Percentiles rank a stretch among this genome's conserved stretches.
phyloP scores from a whole-genome alignment of 78 protist genomes.

The Speleostelium caveatum region DNA sequence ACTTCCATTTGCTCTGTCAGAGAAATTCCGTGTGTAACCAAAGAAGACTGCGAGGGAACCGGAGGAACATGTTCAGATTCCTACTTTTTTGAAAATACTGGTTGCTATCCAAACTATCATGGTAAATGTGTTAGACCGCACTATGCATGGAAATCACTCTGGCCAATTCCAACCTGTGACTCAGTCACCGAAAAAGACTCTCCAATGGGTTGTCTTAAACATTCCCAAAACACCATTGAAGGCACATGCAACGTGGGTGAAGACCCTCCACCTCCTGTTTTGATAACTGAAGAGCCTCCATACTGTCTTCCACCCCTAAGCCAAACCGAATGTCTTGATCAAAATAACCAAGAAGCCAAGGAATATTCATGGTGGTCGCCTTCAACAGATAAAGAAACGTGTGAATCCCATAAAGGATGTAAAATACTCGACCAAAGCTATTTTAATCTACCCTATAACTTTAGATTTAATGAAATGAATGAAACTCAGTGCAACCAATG shows the following conservation, averaged over 20 bases:
- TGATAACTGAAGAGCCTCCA: not conserved
- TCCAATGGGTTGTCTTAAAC: slow-evolving; percentile 29
- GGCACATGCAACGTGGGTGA: too few relatives aligned
- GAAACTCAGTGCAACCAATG: not conserved
- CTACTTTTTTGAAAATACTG: slow-evolving; percentile 15
- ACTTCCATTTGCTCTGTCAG: not conserved
- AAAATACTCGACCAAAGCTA: not conserved
- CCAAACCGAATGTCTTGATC: not conserved
- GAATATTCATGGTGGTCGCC: slow-evolving; percentile 46
- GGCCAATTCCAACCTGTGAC: slow-evolving; percentile 12
- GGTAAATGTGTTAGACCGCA: slow-evolving; percentile 63
- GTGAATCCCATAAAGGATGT: slow-evolving; percentile 25
- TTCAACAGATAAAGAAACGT: slow-evolving; percentile 1
- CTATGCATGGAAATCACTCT: not conserved
- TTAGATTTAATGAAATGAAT: slow-evolving; percentile 35
- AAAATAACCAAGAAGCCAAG: too few relatives aligned
- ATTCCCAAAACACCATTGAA: not conserved
- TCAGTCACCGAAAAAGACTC: slow-evolving; percentile 11
- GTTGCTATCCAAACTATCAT: not conserved
- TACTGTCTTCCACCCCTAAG: not conserved
- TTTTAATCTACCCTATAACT: slow-evolving; percentile 26
- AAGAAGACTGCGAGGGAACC: slow-evolving; percentile 20
- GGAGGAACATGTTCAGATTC: slow-evolving; percentile 37
- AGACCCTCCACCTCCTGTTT: not conserved
- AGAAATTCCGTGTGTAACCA: not conserved